Evolutionary conservation across 2,329 filamentous ascomycete species (phyloP), one percentile per base, ranked within the genome.

Genomic region (Decorospora gaudefroyi): DNA sequence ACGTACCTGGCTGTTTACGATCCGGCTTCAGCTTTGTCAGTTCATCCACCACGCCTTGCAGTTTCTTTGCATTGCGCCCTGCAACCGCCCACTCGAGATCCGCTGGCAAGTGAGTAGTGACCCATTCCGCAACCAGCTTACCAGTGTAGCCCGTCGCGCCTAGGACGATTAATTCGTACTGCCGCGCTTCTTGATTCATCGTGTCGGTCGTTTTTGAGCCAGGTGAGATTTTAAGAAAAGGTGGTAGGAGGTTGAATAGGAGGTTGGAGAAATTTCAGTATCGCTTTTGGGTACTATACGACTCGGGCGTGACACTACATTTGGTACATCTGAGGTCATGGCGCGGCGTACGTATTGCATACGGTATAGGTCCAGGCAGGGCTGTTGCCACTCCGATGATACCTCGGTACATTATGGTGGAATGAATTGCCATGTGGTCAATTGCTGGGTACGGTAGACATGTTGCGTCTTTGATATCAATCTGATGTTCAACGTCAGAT

Each of bases 31-130:
- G 61, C 43, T 73, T 66, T 59, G 83, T 83, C 65, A 91, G 78
- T 41, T 88, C 82, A 38, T 83, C 75, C 6, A 84, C 82, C 8
- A 96, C 71, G 27, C 74, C 72, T 55, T 86, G 79, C 4, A 97
- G 78, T 69, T 96, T 96, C 34, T 77, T 74, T 34, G 78, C 74
- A n/a, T 88, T 91, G 17, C 91, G 86, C 19, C 91, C 91, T 31
- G 90, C 88, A 42, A 96, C 76, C 10, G 89, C 91, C 91, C 91
- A 96, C 74, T 83, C 90, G 50, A 95, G 70, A 65, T 89, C 81
- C 12, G 86, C 88, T 0, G 90, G 87, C 1, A 90, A 76, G 53
- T 81, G 74, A 10, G 78, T 78, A 38, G 83, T 78, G 61, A 96
- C 86, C 69, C 93, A 83, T 67, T 95, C 85, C 18, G 85, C 85